Evolutionary conservation across 2,329 filamentous ascomycete species (phyloP).

Genomic region (Pestalotiopsis sp.): DNA sequence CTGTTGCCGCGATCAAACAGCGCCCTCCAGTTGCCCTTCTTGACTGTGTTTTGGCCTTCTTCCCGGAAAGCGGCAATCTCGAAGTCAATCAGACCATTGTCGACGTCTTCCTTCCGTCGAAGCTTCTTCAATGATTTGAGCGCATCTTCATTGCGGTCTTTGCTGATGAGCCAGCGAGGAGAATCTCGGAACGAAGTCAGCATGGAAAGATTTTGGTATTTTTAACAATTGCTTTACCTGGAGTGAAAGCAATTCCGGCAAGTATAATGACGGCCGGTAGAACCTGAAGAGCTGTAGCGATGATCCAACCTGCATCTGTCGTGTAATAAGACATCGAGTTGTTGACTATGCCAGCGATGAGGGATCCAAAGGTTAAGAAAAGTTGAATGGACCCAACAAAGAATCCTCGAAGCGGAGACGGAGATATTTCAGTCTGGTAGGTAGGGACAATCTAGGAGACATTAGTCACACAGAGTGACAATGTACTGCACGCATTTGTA

Average conservation of each 20-base stretch:
- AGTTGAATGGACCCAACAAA: constrained; percentile 21
- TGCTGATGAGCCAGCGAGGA: constrained; percentile 13
- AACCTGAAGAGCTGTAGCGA: constrained; percentile 20
- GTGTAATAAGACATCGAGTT: constrained; percentile 19
- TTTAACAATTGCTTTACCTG: background rate
- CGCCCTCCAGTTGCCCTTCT: constrained; percentile 15
- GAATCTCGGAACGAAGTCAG: background rate
- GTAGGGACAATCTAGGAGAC: constrained; percentile 14
- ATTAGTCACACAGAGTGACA: background rate
- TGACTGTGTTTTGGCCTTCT: constrained; percentile 5
- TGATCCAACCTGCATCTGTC: constrained; percentile 19
- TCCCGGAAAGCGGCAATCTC: constrained; percentile 18
- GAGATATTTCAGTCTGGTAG: constrained; percentile 21
- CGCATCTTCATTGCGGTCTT: constrained; percentile 9
- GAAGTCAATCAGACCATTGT: constrained; percentile 12
- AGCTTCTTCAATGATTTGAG: constrained; percentile 5
- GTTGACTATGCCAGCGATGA: constrained; percentile 24
- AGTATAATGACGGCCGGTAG: constrained; percentile 18
- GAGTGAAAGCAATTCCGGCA: constrained; percentile 1
- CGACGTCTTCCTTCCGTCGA: constrained; percentile 1
- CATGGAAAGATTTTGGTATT: background rate
- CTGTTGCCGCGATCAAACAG: background rate
- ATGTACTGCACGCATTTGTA: background rate
- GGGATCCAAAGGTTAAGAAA: constrained; percentile 20
- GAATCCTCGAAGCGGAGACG: constrained; percentile 19